These are phyloP conservation scores for Favolaschia claudopus DNA, from an alignment of 768 basidiomycete genomes.

Conservation along the genomic window DNA sequence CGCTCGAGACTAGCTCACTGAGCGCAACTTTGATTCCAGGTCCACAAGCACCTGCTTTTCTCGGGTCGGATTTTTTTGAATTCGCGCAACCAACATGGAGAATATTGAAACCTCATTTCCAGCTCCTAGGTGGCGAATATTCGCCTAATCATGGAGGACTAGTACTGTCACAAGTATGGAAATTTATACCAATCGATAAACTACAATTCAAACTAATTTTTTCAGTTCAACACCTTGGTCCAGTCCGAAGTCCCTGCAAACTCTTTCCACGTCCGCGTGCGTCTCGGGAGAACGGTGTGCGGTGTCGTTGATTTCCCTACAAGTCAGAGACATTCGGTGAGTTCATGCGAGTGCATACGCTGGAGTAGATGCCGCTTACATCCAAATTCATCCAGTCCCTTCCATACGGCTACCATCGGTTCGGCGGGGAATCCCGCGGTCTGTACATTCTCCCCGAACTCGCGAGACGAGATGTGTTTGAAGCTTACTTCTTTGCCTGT, in stretches of 20 bases:
- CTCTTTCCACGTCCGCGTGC: background rate
- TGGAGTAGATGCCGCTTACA: background rate
- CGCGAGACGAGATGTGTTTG: background rate
- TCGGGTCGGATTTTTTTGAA: no score
- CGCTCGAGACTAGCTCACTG: no score
- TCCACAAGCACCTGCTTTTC: no score
- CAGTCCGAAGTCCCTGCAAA: background rate
- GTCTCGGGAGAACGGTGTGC: background rate
- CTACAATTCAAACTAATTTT: no score
- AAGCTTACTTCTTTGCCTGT: slow-evolving; percentile 7
- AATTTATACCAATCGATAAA: no score
- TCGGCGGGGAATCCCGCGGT: background rate
- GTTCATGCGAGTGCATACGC: background rate
- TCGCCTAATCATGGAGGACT: no score
- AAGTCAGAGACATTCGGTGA: no score
- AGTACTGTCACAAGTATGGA: no score
- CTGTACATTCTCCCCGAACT: background rate
- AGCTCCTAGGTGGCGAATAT: no score
- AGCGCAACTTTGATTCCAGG: no score
- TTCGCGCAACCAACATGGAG: no score
- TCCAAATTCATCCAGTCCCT: background rate
- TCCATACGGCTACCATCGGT: background rate
- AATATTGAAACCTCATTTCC: no score
- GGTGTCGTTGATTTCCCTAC: background rate
- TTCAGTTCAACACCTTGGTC: background rate